phyloP scores from a whole-genome alignment of 352 stramenopile genomes.

The Pythium folliculosum region DNA sequence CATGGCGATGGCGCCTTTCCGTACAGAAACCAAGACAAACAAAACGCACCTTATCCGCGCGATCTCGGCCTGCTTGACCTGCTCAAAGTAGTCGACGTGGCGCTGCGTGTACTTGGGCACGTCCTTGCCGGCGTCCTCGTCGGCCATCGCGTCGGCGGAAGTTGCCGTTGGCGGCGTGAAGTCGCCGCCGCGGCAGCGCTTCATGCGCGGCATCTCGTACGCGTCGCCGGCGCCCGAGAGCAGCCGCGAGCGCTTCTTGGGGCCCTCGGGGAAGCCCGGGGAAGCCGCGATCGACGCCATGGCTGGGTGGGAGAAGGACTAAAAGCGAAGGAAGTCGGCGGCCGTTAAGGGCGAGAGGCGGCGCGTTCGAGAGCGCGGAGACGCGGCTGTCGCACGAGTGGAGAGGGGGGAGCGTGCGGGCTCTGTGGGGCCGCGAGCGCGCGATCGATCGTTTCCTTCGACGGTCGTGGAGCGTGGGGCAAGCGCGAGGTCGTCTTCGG shows the following conservation, averaged over 20 bases:
- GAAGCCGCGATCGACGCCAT: conserved; percentile 83
- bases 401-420: neutral
- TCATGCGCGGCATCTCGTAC: conserved; percentile 62
- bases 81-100: conserved; percentile 88
- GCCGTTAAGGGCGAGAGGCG: neutral
- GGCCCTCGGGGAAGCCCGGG: conserved; percentile 60
- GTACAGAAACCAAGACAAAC: neutral
- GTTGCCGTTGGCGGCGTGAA: conserved; percentile 19
- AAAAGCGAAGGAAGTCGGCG: neutral
- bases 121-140: conserved; percentile 38
- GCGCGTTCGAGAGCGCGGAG: conserved; percentile 7
- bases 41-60: conserved; percentile 57
- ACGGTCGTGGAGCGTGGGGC: conserved; percentile 3
- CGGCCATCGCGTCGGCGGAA: conserved; percentile 34
- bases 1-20: neutral
- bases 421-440: neutral
- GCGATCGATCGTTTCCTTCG: conserved; percentile 26
- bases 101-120: conserved; percentile 85
- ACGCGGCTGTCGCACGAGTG: neutral
- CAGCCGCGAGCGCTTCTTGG: conserved; percentile 79
- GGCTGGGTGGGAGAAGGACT: neutral
- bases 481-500: conserved; percentile 11
- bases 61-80: conserved; percentile 81
- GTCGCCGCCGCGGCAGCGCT: conserved; percentile 47
- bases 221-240: conserved; percentile 35